phyloP scores from a whole-genome alignment of 208 protist genomes.

The Sergeia podlipaevii region DNA sequence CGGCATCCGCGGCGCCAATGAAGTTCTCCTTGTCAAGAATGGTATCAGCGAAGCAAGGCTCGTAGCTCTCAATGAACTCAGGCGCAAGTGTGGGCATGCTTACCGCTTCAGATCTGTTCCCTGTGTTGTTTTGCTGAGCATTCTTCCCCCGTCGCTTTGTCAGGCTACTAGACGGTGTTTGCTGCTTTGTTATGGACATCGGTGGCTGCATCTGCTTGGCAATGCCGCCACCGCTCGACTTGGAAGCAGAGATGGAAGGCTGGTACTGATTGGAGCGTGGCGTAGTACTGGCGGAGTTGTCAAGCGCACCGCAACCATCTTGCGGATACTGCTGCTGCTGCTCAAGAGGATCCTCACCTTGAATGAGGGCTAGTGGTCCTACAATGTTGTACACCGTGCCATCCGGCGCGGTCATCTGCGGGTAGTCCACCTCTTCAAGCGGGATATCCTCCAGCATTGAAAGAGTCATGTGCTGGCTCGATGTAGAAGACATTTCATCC shows the following conservation, averaged over 20 bases:
- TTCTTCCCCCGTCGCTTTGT: background rate
- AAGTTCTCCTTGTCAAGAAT: constrained; percentile 18
- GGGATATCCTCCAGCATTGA: constrained; percentile 8
- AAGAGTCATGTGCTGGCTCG: constrained; percentile 1
- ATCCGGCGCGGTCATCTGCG: constrained; percentile 20
- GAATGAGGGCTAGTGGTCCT: constrained; percentile 10
- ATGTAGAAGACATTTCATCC: constrained; percentile 4
- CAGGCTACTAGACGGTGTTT: background rate
- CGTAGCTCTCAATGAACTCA: constrained; percentile 18
- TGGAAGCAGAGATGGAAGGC: too few species aligned
- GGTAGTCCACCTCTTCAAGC: constrained; percentile 17
- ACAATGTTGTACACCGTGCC: constrained; percentile 35
- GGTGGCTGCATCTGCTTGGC: too few species aligned
- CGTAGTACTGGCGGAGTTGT: too few species aligned
- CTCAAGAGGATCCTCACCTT: too few species aligned
- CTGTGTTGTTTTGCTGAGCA: background rate
- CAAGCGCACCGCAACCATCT: too few species aligned
- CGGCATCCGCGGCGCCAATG: constrained; percentile 15
- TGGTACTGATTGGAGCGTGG: too few species aligned
- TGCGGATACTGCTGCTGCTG: background rate
- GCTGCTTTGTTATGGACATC: background rate
- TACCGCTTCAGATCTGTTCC: background rate
- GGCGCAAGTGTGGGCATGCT: background rate
- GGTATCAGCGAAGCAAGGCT: constrained; percentile 10
- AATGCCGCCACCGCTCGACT: too few species aligned